Base-by-base conservation (phyloP, 2,329 filamentous ascomycete species). In the Fusarium paranaense region DNA sequence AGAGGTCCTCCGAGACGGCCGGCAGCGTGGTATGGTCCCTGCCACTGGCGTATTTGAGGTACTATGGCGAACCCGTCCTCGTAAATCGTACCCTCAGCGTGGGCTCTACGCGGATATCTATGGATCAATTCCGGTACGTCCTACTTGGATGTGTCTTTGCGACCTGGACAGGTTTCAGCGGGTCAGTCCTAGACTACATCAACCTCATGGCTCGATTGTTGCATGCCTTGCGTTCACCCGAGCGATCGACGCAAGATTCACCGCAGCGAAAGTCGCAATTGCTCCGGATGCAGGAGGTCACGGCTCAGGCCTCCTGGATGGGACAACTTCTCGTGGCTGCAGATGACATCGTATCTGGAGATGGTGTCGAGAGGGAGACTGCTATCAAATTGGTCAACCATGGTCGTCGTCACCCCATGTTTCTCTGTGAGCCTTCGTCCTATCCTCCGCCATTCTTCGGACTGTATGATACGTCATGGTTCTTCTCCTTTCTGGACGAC, bases 361-460 rank as follows among this genome's bases (percentile, higher is more conserved):
- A 45, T 22, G 40, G 4, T 22, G 20, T 8, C 8, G 40, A 45
- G 40, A 45, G 40, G 13, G 40, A 45, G 40, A 45, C 40, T 45
- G 40, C 40, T 22, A 45, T 45, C 6, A 45, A 45, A 45, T 45
- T 45, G 20, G 20, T 45, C 40, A 45, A 45, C 2, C 20, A 45
- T 8, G 40, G 40, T 22, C 40, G 40, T 16, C 40, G 40, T 8
- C 20, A 45, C 11, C 11, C 11, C 40, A 1, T 2, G 6, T 45
- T 45, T 22, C 20, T 45, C 6, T 45, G 20, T 22, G 2, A 1
- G 20, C 20, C 20, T 8, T 2, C 4, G 0, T 14, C 2, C 4
- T 22, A 1, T 9, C 40, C 40, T 45, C 40, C 4, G 2, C 20
- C 40, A 45, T 22, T 45, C 20, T 45, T 45, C 11, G 20, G 40